Percentiles rank a stretch among this genome's conserved stretches.
These are phyloP conservation scores for Aureobasidium melanogenum DNA, from an alignment of 2,329 filamentous ascomycete genomes.

Conservation along the genomic window DNA sequence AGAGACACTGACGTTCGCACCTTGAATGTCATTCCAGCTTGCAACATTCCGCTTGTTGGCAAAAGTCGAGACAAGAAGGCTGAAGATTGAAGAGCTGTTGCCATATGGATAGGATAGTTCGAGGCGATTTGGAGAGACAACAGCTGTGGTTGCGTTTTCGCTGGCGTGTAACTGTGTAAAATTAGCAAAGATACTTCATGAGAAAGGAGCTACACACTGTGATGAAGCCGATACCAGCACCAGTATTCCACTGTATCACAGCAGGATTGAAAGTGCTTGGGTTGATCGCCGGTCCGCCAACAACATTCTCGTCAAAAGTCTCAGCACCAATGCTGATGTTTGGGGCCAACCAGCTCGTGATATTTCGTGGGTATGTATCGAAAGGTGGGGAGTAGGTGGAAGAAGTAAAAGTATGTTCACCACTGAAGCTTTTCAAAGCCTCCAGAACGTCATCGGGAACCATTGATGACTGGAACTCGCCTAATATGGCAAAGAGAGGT, in stretches of 20 bases:
- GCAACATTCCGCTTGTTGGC: conserved; percentile 35
- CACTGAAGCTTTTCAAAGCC: conserved; percentile 40
- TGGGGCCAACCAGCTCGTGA: conserved; percentile 49
- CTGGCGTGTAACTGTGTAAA: conserved; percentile 28
- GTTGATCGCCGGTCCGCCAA: conserved; percentile 47
- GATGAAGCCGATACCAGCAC: conserved; percentile 28
- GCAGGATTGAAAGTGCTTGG: conserved; percentile 49
- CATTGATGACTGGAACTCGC: conserved; percentile 41
- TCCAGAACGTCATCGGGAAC: conserved; percentile 32
- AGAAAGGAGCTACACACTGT: conserved; percentile 3
- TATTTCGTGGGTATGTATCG: conserved; percentile 49
- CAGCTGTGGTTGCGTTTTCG: conserved; percentile 32
- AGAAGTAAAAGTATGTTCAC: conserved; percentile 44
- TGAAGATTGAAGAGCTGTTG: conserved; percentile 41
- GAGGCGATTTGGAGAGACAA: conserved; percentile 34
- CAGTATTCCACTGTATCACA: conserved; percentile 49
- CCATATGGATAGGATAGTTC: conserved; percentile 47
- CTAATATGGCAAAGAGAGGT: conserved; percentile 48
- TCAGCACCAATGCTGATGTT: conserved; percentile 53
- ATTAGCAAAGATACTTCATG: background rate
- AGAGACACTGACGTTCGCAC: conserved; percentile 37
- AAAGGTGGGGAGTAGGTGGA: conserved; percentile 51
- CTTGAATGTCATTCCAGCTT: conserved; percentile 41
- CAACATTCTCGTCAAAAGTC: conserved; percentile 45
- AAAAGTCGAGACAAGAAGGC: conserved; percentile 42